These are phyloP conservation scores for Aspergillus sp. DNA, from an alignment of 2,329 filamentous ascomycete genomes.

Conservation along the genomic window DNA sequence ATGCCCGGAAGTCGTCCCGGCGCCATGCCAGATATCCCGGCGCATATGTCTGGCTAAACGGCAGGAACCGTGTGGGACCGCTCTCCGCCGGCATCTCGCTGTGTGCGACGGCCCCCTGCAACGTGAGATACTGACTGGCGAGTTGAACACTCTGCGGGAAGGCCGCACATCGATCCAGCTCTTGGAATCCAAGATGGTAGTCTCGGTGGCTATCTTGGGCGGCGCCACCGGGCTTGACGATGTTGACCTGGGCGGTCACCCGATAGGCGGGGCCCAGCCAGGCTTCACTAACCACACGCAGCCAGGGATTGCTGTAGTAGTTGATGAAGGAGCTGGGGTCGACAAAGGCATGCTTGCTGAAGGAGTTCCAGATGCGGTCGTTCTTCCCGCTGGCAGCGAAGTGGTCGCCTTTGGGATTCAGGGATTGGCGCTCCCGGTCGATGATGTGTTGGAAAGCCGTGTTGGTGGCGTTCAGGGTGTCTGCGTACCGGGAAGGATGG, in stretches of 20 bases:
- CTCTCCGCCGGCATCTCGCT: slow-evolving; percentile 60
- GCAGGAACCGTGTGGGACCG: slow-evolving; percentile 63
- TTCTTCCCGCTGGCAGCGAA: slow-evolving; percentile 60
- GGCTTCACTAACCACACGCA: slow-evolving; percentile 53
- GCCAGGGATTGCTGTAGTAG: slow-evolving; percentile 64
- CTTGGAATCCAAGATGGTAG: slow-evolving; percentile 66
- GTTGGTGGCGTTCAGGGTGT: slow-evolving; percentile 51
- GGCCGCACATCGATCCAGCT: slow-evolving; percentile 45
- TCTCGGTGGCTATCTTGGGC: slow-evolving; percentile 63
- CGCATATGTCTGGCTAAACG: slow-evolving; percentile 60
- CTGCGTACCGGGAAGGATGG: slow-evolving; percentile 33
- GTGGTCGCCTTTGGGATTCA: slow-evolving; percentile 56
- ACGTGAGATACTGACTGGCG: slow-evolving; percentile 59
- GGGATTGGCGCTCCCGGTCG: slow-evolving; percentile 41
- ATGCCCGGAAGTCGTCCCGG: slow-evolving; percentile 53
- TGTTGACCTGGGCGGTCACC: slow-evolving; percentile 64
- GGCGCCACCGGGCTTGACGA: slow-evolving; percentile 60
- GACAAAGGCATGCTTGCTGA: slow-evolving; percentile 60
- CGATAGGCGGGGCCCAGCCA: slow-evolving; percentile 64
- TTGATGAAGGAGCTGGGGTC: slow-evolving; percentile 55
- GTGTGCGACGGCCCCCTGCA: slow-evolving; percentile 66
- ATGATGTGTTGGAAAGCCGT: slow-evolving; percentile 53
- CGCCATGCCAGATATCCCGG: slow-evolving; percentile 62
- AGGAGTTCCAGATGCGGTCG: slow-evolving; percentile 66
- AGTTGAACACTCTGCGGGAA: slow-evolving; percentile 58